Base-by-base conservation (phyloP, 768 basidiomycete genomes). In the Lactarius sp. region DNA sequence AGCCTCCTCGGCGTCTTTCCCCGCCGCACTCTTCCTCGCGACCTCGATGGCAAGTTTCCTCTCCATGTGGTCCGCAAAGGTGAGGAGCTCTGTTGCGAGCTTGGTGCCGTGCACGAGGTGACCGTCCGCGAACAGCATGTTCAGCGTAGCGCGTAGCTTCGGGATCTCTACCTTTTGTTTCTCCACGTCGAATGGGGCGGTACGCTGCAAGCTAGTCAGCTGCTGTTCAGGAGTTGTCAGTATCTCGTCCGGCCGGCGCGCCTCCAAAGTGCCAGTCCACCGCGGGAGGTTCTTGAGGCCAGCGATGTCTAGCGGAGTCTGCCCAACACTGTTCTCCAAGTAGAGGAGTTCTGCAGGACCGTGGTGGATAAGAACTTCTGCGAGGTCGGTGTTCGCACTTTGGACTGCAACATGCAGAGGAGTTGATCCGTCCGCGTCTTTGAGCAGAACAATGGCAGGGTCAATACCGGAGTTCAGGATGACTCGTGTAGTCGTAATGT, bases 321-420 rank as follows among this genome's bases (percentile, higher is more conserved):
- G 69, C 13, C 75, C 75, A 5, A 76, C 73, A 18, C 70, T 65
- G 52, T 86, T 80, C 69, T 87, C 85, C 44, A 77, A 71, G 60
- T 74, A 73, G 2, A 85, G 70, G 0, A 71, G 74, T 39, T 79
- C 77, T 0, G 71, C 62, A 27, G 80, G 77, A 2, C 75, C 72
- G 1, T 72, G 74, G 1, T 75, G 70, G 39, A 81, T 65, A 22
- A 86, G 73, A 10, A 75, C 55, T 34, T 75, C 64, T 1, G 77
- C 73, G 9, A 82, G 80, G 22, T 75, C 67, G 0, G 74, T 22
- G 61, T 65, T 77, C 22, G 75, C 73, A 0, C 60, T 34, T 8
- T 73, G 73, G 27, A 79, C 75, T 0, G 84, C 82, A 33, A 74
- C 62, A 66, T 85, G 85, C 2, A 86, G 73, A 2, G 83, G 79